phyloP scores from a whole-genome alignment of 2,329 filamentous ascomycete species.

The Cytospora mali region DNA sequence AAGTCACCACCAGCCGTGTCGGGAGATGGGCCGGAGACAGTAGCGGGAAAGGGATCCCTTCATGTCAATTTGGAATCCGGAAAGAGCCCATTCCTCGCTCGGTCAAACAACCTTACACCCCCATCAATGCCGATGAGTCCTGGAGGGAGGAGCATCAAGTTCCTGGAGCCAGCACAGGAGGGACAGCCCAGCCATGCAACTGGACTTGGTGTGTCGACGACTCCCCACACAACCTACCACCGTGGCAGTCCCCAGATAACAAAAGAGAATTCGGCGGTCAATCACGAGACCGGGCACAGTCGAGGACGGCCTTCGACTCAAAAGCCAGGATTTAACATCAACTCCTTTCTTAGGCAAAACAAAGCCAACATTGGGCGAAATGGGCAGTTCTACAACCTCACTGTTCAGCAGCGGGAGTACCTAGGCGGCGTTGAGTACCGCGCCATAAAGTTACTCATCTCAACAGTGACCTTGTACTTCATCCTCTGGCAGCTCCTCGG shows the following conservation, averaged over 20 bases:
- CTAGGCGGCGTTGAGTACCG: slow-evolving; percentile 67
- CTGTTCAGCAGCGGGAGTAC: slow-evolving; percentile 55
- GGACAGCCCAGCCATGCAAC: slow-evolving; percentile 10
- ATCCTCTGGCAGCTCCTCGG: slow-evolving; percentile 61
- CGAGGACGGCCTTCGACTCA: background rate
- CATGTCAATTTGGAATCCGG: slow-evolving; percentile 7
- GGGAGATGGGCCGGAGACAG: background rate
- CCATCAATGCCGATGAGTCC: slow-evolving; percentile 5
- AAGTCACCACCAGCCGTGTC: background rate
- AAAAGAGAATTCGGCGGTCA: slow-evolving; percentile 6
- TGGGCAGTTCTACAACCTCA: slow-evolving; percentile 57
- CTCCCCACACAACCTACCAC: background rate
- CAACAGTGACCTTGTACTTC: slow-evolving; percentile 65
- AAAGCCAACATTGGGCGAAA: slow-evolving; percentile 51
- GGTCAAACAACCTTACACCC: background rate
- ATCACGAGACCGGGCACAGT: background rate
- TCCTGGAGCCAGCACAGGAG: slow-evolving; percentile 18
- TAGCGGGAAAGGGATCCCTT: background rate
- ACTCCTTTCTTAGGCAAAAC: slow-evolving; percentile 38
- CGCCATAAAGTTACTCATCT: slow-evolving; percentile 60
- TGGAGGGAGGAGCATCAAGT: slow-evolving; percentile 10
- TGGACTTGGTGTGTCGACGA: slow-evolving; percentile 13
- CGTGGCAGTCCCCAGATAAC: slow-evolving; percentile 13
- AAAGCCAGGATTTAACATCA: slow-evolving; percentile 30
- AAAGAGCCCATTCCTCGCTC: slow-evolving; percentile 9